Conservation (phyloP, 1,139 yeast genomes). For the Pichia sorboxylosa region DNA sequence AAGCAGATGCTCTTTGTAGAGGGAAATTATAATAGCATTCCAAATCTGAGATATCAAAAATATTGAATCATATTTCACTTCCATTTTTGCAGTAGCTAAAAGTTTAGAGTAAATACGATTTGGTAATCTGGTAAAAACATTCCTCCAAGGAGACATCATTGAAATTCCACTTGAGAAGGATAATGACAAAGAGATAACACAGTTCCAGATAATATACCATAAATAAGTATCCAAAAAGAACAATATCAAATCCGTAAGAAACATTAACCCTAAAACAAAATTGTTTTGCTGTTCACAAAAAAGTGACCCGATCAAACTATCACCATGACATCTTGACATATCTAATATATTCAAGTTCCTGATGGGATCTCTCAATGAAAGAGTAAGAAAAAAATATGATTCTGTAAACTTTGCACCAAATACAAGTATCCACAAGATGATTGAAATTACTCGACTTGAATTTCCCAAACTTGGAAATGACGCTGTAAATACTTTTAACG, state of each 20-base stretch:
- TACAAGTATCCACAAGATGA: constrained; percentile 55
- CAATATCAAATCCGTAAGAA: constrained; percentile 55
- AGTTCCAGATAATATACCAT: constrained; percentile 79
- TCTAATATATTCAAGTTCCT: constrained; percentile 52
- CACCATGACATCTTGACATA: constrained; percentile 54
- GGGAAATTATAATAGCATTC: constrained; percentile 66
- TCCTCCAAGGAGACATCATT: constrained; percentile 79
- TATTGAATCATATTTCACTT: constrained; percentile 36
- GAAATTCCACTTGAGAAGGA: constrained; percentile 71
- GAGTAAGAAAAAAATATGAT: constrained; percentile 69
- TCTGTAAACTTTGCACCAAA: constrained; percentile 66
- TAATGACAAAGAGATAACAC: constrained; percentile 56
- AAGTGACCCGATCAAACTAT: constrained; percentile 33
- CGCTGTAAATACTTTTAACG: constrained; percentile 32
- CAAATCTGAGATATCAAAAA: constrained; percentile 58
- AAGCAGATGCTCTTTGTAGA: constrained; percentile 70
- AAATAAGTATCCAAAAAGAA: constrained; percentile 79
- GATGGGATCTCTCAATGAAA: constrained; percentile 71
- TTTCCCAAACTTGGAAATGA: constrained; percentile 44
- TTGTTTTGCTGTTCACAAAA: constrained; percentile 53
- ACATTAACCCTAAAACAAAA: constrained; percentile 43
- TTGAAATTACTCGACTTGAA: constrained; percentile 45
- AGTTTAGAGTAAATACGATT: constrained; percentile 60
- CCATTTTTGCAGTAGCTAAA: constrained; percentile 40
- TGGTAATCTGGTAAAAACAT: constrained; percentile 63